These are phyloP conservation scores for Sesbania bispinosa DNA, from an alignment of 306 rosid species.

Conservation along the genomic window DNA sequence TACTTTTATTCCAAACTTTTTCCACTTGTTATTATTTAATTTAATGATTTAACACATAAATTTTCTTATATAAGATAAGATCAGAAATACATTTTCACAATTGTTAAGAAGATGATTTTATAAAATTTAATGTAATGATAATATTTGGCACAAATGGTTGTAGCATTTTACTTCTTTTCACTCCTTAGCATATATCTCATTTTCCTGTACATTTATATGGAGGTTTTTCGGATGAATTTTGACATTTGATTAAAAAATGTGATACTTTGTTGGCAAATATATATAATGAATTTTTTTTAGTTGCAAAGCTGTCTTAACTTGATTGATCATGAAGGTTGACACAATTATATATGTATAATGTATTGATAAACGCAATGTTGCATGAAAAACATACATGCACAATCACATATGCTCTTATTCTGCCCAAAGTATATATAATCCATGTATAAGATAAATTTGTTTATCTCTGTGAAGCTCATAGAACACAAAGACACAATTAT, in stretches of 20 bases:
- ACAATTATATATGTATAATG: neutral
- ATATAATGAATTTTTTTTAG: neutral
- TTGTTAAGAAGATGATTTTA: too few relatives aligned
- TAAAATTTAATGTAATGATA: too few relatives aligned
- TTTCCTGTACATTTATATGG: neutral
- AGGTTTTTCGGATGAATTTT: too few relatives aligned
- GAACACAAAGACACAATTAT: too few relatives aligned
- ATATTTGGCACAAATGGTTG: too few relatives aligned
- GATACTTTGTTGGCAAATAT: neutral
- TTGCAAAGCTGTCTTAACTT: neutral
- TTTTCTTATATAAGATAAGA: too few relatives aligned
- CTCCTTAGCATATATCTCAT: neutral
- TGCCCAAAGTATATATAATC: neutral
- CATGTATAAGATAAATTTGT: neutral
- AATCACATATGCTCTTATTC: conserved; percentile 1
- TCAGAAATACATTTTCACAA: too few relatives aligned
- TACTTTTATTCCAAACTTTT: too few relatives aligned
- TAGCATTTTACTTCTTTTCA: too few relatives aligned
- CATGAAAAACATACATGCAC: conserved; percentile 9
- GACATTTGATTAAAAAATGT: too few relatives aligned
- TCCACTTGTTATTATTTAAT: too few relatives aligned
- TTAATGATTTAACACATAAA: too few relatives aligned
- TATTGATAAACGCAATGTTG: conserved; percentile 2
- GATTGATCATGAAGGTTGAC: neutral
- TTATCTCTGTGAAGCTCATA: neutral